These are phyloP conservation scores for Lecanosticta acicola DNA, from an alignment of 2,329 filamentous ascomycete genomes.

Conservation along the genomic window DNA sequence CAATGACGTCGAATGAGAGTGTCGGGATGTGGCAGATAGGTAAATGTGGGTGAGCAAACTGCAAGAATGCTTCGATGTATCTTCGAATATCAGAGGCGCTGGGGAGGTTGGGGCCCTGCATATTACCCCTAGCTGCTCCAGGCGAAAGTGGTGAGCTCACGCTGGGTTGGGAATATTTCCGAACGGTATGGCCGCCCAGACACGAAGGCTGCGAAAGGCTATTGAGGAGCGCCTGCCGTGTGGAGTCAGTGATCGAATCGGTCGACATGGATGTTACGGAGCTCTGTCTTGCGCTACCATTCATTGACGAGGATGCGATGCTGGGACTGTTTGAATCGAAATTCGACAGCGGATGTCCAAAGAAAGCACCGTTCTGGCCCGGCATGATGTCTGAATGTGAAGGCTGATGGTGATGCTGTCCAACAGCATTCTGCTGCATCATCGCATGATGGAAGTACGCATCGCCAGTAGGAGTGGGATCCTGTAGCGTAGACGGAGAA, in stretches of 20 bases:
- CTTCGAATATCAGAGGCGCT: constrained; percentile 81
- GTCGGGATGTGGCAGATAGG: constrained; percentile 93
- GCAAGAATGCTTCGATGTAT: constrained; percentile 84
- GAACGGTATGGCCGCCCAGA: constrained; percentile 44
- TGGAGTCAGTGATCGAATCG: constrained; percentile 62
- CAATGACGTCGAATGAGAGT: constrained; percentile 77
- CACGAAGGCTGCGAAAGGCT: constrained; percentile 56
- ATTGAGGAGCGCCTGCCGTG: constrained; percentile 56
- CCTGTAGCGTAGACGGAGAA: constrained; percentile 68
- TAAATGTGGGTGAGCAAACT: constrained; percentile 87
- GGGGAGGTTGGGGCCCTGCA: constrained; percentile 55
- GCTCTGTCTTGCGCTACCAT: constrained; percentile 58
- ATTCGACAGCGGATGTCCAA: constrained; percentile 54
- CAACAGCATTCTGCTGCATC: constrained; percentile 42
- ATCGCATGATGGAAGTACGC: constrained; percentile 69
- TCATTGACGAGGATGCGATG: constrained; percentile 62
- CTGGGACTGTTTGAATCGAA: constrained; percentile 62
- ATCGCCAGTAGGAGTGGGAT: constrained; percentile 63
- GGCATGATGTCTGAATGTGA: constrained; percentile 19
- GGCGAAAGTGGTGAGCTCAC: constrained; percentile 49
- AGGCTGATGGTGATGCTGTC: constrained; percentile 15
- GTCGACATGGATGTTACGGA: constrained; percentile 57
- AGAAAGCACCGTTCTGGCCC: constrained; percentile 52
- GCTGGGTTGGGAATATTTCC: constrained; percentile 56
- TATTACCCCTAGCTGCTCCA: constrained; percentile 23